Evolutionary conservation across 2,329 filamentous ascomycete genomes (phyloP), one percentile per base, ranked within the genome.

Genomic region (Diaporthe velutina): DNA sequence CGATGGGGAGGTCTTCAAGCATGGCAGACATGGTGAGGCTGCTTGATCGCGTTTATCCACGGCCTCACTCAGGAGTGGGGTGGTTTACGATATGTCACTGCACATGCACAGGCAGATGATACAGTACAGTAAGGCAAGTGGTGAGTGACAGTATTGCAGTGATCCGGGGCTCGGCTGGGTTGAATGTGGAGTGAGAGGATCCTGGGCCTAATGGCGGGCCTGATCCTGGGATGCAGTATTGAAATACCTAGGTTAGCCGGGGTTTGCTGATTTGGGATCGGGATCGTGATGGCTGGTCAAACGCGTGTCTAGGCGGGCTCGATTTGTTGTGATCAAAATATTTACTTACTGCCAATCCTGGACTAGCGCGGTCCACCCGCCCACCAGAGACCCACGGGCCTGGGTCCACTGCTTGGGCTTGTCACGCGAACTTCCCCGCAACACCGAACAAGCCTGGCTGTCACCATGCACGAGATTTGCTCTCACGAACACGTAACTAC

Each of bases 1-100:
- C 88, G 74, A 91, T 86, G 3, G 90, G 89, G 35, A 88, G 82
- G 76, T 90, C 83, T 38, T 85, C 80, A 13, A 54, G 5, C 45
- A 55, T 42, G 48, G 33, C 64, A 8, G 81, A 78, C 83, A 87
- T 87, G 38, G 22, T 73, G 70, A 19, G 22, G 33, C 42, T 15
- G 42, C 5, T 48, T 28, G 33, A 42, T 66, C 60, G 60, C 40
- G 61, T 35, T 35, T 50, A 35, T 35, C 19, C 42, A 50, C 28
- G 61, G 42, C 45, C 45, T 38, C 45, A 30, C 17, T 54, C 33
- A 68, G 64, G 25, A 17, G 64, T 40, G 45, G 64, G 33, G 64
- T 40, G 30, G 0, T 54, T 25, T 28, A 68, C 33, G n/a, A 68
- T 54, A 54, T 12, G 45, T 50, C 22, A 52, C 30, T 67, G 61